These are phyloP conservation scores for Jackrogersella minutella DNA, from an alignment of 495 filamentous ascomycete genomes.

Conservation along the genomic window DNA sequence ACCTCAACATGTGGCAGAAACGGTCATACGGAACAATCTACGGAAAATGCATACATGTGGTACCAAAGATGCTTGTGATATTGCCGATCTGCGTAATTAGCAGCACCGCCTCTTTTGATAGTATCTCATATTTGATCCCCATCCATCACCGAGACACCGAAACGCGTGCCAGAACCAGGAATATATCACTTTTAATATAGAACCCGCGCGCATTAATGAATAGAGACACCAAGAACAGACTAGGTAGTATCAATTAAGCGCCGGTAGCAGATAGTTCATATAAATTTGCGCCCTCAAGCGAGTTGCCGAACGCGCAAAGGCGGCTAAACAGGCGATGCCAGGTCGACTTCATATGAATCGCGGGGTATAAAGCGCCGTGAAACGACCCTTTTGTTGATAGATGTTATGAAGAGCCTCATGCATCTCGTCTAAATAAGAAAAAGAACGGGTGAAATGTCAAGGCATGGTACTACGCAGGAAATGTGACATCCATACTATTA, in stretches of 20 bases:
- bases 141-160: conserved; percentile 29
- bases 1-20: background rate
- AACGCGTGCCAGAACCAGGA: background rate
- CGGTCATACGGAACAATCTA: background rate
- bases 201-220: conserved; percentile 2
- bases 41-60: conserved; percentile 1
- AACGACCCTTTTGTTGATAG: conserved; percentile 7
- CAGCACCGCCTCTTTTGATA: conserved; percentile 6
- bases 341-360: conserved; percentile 30
- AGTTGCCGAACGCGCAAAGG: conserved; percentile 38
- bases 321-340: conserved; percentile 35
- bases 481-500: too few relatives aligned
- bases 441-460: too few relatives aligned
- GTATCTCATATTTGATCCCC: background rate
- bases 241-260: conserved; percentile 31
- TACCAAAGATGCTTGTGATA: background rate
- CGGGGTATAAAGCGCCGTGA: conserved; percentile 31
- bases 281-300: conserved; percentile 16
- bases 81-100: conserved; percentile 19
- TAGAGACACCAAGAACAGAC: background rate
- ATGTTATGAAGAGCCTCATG: conserved; percentile 28
- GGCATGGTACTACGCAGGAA: too few relatives aligned
- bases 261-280: conserved; percentile 9
- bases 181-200: conserved; percentile 11
- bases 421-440: conserved; percentile 11